A percentile compares a stretch with the other conserved stretches of the same genome.
phyloP scores from a whole-genome alignment of 192 early-diverging fungal species.

The Podila epicladia region DNA sequence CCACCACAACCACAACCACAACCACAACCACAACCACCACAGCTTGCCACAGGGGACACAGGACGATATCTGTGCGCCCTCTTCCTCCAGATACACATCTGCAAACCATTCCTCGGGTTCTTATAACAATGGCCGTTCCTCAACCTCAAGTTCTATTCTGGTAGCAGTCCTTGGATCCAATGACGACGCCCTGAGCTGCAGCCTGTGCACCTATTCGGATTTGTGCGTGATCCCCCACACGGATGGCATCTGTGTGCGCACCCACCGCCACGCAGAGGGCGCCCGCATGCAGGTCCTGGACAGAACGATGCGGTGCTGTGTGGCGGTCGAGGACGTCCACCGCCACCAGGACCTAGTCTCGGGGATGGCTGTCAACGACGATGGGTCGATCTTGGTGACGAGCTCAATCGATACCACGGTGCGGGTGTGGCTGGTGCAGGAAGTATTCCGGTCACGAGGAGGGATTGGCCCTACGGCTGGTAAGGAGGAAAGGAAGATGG shows the following conservation, averaged over 20 bases:
- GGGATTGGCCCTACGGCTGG: not conserved
- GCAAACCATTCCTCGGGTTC: not conserved
- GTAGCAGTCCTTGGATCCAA: too few species aligned
- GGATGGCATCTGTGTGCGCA: slow-evolving; percentile 13
- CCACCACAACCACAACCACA: not conserved
- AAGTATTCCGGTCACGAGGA: not conserved
- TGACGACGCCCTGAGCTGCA: slow-evolving; percentile 25
- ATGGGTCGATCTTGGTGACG: slow-evolving; percentile 11
- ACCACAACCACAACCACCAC: slow-evolving; percentile 10
- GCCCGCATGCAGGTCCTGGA: slow-evolving; percentile 34
- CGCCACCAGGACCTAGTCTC: slow-evolving; percentile 39
- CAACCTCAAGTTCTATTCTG: too few species aligned
- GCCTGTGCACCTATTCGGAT: slow-evolving; percentile 25
- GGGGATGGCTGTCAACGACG: slow-evolving; percentile 34
- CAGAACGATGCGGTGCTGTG: slow-evolving; percentile 5
- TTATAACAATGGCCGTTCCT: not conserved
- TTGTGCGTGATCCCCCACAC: slow-evolving; percentile 33
- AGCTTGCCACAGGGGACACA: not conserved
- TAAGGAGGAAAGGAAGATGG: not conserved
- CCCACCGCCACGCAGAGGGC: slow-evolving; percentile 1
- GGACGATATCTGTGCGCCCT: not conserved
- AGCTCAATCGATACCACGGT: slow-evolving; percentile 41
- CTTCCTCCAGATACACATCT: not conserved
- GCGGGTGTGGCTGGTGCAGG: slow-evolving; percentile 26
- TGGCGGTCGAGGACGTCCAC: not conserved